These are phyloP conservation scores for Crataegus laevigata DNA, from an alignment of 306 rosid genomes.

Conservation along the genomic window DNA sequence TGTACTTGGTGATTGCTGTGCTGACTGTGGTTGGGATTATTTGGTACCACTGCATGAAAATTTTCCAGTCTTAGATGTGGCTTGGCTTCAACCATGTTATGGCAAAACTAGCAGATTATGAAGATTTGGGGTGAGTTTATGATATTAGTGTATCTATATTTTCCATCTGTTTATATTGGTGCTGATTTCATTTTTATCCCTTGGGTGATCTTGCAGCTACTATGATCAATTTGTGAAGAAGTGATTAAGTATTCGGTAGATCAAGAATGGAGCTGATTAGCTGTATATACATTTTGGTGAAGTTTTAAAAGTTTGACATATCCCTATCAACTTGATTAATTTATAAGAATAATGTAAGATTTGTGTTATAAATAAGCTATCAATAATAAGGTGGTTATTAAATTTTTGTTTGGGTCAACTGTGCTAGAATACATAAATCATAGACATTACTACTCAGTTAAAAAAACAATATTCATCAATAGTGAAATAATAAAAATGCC, in stretches of 20 bases:
- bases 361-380: neutral
- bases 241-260: neutral
- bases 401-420: neutral
- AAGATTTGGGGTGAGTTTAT: slow-evolving; percentile 8
- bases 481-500: too few relatives aligned
- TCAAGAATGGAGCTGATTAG: neutral
- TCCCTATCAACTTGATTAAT: neutral
- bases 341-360: neutral
- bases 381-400: neutral
- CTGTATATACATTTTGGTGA: neutral
- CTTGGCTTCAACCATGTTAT: slow-evolving; percentile 3
- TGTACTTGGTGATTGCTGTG: slow-evolving; percentile 35
- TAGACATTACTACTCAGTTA: neutral
- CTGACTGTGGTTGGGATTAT: slow-evolving; percentile 40
- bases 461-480: too few relatives aligned
- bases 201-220: slow-evolving; percentile 4
- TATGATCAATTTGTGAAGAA: slow-evolving; percentile 3
- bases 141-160: neutral
- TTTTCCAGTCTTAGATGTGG: slow-evolving; percentile 24
- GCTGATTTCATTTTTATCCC: neutral
- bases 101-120: slow-evolving; percentile 1
- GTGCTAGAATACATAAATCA: neutral
- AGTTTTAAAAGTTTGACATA: neutral
- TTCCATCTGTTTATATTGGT: neutral
- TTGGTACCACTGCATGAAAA: slow-evolving; percentile 29